Evolutionary conservation across 2,329 filamentous ascomycete genomes (phyloP).

Genomic region (Tolypocladium inflatum): DNA sequence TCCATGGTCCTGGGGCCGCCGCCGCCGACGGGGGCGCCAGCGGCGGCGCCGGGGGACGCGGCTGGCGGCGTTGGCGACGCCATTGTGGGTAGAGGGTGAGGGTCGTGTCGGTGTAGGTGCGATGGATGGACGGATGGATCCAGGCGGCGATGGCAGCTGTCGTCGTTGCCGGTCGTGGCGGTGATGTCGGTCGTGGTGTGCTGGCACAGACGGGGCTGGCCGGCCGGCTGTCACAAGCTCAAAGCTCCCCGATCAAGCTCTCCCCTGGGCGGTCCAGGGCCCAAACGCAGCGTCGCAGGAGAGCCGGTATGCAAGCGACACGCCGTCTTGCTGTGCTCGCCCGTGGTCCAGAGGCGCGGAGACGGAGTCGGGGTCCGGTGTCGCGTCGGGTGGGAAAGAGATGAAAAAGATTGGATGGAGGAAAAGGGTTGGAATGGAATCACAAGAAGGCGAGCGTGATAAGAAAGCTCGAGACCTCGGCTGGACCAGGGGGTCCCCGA

Average conservation of each 20-base stretch:
- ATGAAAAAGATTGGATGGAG: background rate
- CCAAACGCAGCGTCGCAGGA: background rate
- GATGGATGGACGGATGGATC: background rate
- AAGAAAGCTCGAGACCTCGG: background rate
- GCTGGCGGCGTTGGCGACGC: background rate
- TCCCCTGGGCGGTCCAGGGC: no score
- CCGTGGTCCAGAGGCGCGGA: background rate
- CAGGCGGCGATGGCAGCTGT: background rate
- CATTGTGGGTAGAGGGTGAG: background rate
- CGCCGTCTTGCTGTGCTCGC: background rate
- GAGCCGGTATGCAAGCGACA: background rate
- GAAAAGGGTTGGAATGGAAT: background rate
- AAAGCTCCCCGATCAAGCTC: background rate
- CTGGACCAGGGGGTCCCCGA: background rate
- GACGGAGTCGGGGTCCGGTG: background rate
- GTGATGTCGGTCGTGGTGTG: background rate
- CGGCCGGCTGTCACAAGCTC: background rate
- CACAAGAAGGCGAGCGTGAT: background rate
- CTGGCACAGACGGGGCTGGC: background rate
- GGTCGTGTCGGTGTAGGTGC: background rate
- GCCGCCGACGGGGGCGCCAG: constrained; percentile 4
- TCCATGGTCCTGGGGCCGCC: constrained; percentile 32
- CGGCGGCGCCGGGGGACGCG: background rate
- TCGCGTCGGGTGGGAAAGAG: background rate
- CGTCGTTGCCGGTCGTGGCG: background rate